phyloP scores from a whole-genome alignment of 208 protist species.

The Vickermania ingenoplastis region DNA sequence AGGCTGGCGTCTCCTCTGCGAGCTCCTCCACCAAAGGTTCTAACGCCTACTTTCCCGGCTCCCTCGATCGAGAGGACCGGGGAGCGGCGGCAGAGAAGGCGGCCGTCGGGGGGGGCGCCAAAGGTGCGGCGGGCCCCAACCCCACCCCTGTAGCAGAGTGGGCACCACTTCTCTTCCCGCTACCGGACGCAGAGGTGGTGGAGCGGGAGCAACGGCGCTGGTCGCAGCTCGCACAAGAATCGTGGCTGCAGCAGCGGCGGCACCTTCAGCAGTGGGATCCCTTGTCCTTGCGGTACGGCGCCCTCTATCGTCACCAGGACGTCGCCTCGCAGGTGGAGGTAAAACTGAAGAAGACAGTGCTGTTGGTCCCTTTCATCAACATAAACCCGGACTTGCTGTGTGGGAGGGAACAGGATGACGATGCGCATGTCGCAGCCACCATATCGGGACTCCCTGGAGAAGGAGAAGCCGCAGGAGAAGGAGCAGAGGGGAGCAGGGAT shows the following conservation, averaged over 20 bases:
- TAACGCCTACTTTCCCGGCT: no score
- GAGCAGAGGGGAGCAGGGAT: neutral
- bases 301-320: conserved; percentile 37
- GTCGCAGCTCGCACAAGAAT: conserved; percentile 39
- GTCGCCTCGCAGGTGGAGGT: conserved; percentile 48
- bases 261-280: conserved; percentile 54
- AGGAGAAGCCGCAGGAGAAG: no score
- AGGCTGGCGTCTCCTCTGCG: no score
- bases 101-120: no score
- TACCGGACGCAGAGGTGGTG: conserved; percentile 47
- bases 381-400: conserved; percentile 42
- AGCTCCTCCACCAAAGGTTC: no score
- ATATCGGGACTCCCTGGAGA: no score
- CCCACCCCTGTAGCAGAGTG: neutral
- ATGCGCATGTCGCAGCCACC: no score
- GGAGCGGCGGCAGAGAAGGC: no score
- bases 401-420: no score
- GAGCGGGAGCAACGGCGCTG: conserved; percentile 43
- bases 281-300: conserved; percentile 39
- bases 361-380: conserved; percentile 60
- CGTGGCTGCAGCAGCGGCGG: conserved; percentile 48
- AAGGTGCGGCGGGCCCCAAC: no score
- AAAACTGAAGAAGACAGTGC: conserved; percentile 43
- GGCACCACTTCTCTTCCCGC: conserved; percentile 1
- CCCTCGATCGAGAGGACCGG: no score